A percentile compares a stretch with the other conserved stretches of the same genome.
Evolutionary conservation across 805 yeast species (phyloP).

Genomic region (Citeromyces nyonsensis): DNA sequence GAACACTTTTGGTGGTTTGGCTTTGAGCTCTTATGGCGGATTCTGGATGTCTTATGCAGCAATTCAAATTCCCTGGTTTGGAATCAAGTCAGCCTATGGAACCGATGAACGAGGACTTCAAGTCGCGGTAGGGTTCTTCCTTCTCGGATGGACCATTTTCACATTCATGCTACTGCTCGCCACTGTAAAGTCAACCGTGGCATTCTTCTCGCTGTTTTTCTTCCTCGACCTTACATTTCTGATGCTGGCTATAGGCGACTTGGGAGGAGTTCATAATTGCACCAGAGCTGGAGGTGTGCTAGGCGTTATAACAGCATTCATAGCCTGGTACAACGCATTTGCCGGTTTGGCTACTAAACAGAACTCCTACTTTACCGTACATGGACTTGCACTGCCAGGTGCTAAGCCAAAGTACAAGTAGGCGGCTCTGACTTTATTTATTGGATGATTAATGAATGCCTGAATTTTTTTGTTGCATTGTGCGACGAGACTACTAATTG

Average conservation of each 20-base stretch:
- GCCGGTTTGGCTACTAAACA: constrained; percentile 54
- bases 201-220: constrained; percentile 36
- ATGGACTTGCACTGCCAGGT: constrained; percentile 14
- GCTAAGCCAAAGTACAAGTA: constrained; percentile 1
- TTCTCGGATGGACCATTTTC: constrained; percentile 52
- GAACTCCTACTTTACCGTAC: constrained; percentile 38
- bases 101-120: constrained; percentile 24
- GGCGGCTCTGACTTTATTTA: too few species aligned
- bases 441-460: too few species aligned
- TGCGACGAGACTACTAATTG: too few species aligned
- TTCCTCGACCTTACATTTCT: constrained; percentile 39
- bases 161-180: constrained; percentile 40
- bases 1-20: constrained; percentile 63
- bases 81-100: constrained; percentile 31
- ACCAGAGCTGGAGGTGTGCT: constrained; percentile 45
- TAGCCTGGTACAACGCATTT: constrained; percentile 59
- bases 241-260: constrained; percentile 30
- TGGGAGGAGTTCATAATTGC: constrained; percentile 24
- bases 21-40: constrained; percentile 47
- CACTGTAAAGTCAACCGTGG: constrained; percentile 39
- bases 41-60: constrained; percentile 71
- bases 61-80: constrained; percentile 40
- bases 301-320: constrained; percentile 45
- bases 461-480: too few species aligned
- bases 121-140: constrained; percentile 41